Evolutionary conservation across 176 grass and related monocot genomes (phyloP).

Genomic region (Bonia amplexicaulis): DNA sequence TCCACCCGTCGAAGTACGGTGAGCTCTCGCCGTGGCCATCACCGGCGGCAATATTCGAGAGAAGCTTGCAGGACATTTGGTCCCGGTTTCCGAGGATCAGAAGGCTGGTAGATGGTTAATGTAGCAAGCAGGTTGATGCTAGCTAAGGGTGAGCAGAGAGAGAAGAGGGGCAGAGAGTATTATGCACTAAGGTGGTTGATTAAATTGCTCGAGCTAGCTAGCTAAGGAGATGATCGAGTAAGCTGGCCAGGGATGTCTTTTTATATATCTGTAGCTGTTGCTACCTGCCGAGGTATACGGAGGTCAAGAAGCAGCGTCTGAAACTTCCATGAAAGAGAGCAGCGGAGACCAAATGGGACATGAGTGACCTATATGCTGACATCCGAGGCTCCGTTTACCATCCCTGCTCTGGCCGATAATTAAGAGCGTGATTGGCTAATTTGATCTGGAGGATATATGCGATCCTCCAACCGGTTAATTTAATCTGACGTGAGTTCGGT

Average conservation of each 20-base stretch:
- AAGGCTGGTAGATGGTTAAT: not conserved
- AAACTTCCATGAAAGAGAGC: not conserved
- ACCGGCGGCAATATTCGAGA: constrained; percentile 54
- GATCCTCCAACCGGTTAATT: too few species aligned
- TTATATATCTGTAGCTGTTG: not conserved
- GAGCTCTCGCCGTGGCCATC: constrained; percentile 88
- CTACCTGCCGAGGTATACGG: not conserved
- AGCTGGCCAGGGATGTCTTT: not conserved
- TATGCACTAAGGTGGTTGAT: not conserved
- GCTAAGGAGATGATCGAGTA: not conserved
- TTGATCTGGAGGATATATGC: too few species aligned
- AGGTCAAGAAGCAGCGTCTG: not conserved
- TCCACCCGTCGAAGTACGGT: constrained; percentile 93
- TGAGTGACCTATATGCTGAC: not conserved
- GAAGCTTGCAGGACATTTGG: constrained; percentile 31
- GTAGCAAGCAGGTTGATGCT: not conserved
- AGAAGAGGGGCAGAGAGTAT: not conserved
- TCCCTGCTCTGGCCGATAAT: not conserved
- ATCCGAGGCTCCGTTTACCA: not conserved
- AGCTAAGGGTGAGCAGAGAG: not conserved
- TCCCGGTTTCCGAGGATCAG: not conserved
- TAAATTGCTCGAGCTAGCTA: not conserved
- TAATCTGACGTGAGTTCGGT: too few species aligned
- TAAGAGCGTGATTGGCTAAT: too few species aligned
- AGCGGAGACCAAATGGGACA: not conserved